Conservation (phyloP, 2,329 filamentous ascomycete species). For the Ophiobolus disseminans region DNA sequence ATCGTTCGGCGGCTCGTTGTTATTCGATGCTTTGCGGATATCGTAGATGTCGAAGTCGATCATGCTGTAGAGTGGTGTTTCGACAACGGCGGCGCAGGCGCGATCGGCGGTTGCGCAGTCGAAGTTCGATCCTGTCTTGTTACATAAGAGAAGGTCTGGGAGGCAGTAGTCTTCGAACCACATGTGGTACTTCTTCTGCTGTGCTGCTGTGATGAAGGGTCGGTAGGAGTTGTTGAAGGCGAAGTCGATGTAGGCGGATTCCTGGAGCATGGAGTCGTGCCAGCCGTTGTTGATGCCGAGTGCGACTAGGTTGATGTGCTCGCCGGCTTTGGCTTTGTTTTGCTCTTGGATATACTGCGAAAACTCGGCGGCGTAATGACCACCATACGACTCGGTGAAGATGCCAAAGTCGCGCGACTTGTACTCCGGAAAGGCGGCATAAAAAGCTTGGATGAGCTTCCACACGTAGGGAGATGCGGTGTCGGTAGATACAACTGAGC, state of each 20-base stretch:
- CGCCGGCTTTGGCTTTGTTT: slow-evolving; percentile 45
- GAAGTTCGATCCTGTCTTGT: slow-evolving; percentile 54
- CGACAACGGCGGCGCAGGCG: slow-evolving; percentile 61
- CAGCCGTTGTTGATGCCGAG: slow-evolving; percentile 63
- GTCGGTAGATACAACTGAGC: slow-evolving; percentile 59
- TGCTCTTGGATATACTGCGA: slow-evolving; percentile 53
- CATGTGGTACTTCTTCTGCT: slow-evolving; percentile 62
- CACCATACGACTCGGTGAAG: slow-evolving; percentile 63
- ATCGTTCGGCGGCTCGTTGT: slow-evolving; percentile 63
- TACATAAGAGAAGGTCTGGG: slow-evolving; percentile 61
- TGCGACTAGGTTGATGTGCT: slow-evolving; percentile 55
- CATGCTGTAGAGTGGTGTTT: slow-evolving; percentile 56
- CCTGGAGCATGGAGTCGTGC: slow-evolving; percentile 61
- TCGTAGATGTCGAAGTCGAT: slow-evolving; percentile 64
- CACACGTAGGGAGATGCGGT: slow-evolving; percentile 64
- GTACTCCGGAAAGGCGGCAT: slow-evolving; percentile 61
- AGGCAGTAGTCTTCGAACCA: slow-evolving; percentile 66
- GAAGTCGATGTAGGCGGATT: slow-evolving; percentile 57
- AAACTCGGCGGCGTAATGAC: slow-evolving; percentile 64
- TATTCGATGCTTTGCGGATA: slow-evolving; percentile 60
- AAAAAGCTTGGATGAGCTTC: slow-evolving; percentile 66
- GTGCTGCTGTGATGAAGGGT: slow-evolving; percentile 38
- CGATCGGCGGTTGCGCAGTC: slow-evolving; percentile 61
- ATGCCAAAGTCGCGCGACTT: slow-evolving; percentile 59
- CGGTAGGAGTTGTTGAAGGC: slow-evolving; percentile 58